A percentile compares a stretch with the other conserved stretches of the same genome.
These are phyloP conservation scores for Aspergillus fructus DNA, from an alignment of 2,329 filamentous ascomycete genomes.

Conservation along the genomic window DNA sequence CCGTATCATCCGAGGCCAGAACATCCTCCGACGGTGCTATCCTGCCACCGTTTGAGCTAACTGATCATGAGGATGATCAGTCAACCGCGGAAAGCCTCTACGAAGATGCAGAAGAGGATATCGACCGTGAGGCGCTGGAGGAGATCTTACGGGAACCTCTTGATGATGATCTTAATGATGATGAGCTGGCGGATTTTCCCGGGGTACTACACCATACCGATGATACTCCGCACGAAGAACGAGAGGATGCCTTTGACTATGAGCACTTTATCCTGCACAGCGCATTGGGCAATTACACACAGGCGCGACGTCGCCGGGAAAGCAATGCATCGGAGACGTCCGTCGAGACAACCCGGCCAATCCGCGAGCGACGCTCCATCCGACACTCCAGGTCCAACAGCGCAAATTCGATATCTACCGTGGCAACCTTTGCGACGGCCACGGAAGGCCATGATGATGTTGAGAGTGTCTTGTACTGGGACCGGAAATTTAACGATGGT, in stretches of 20 bases:
- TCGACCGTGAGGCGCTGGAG: conserved; percentile 63
- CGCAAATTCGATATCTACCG: conserved; percentile 59
- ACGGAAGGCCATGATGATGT: conserved; percentile 50
- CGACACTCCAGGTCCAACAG: conserved; percentile 54
- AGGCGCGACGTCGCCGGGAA: conserved; percentile 27
- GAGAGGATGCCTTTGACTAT: conserved; percentile 93
- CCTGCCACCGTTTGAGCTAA: conserved; percentile 12
- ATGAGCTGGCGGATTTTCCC: conserved; percentile 33
- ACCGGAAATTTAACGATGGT: conserved; percentile 37
- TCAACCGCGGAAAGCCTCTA: conserved; percentile 39
- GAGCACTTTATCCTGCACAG: conserved; percentile 94
- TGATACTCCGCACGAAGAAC: conserved; percentile 80
- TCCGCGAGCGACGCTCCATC: conserved; percentile 18
- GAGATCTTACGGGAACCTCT: conserved; percentile 51
- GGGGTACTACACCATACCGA: conserved; percentile 46
- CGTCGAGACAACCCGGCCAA: conserved; percentile 50
- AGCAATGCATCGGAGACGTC: conserved; percentile 48
- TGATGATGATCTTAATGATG: conserved; percentile 38
- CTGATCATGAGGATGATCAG: conserved; percentile 26
- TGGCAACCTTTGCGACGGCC: conserved; percentile 64
- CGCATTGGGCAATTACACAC: conserved; percentile 68
- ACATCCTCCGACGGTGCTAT: conserved; percentile 6
- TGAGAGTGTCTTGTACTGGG: conserved; percentile 41
- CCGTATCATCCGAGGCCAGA: background rate
- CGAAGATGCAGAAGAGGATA: conserved; percentile 49